Conservation (phyloP, 1,284 basidiomycete species). For the Pseudozyma flocculosa region DNA sequence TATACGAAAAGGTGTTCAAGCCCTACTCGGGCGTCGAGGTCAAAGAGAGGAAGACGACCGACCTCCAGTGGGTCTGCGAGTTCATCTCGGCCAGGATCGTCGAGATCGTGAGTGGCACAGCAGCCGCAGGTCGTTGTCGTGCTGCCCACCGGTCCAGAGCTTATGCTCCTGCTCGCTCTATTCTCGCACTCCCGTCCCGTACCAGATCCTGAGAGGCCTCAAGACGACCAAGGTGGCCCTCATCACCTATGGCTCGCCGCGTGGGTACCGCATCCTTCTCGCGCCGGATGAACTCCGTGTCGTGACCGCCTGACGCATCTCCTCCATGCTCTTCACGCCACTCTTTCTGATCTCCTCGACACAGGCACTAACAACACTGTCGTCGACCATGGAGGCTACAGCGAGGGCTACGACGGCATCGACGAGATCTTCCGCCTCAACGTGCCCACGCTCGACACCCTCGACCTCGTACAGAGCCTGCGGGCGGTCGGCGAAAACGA, state of each 20-base stretch:
- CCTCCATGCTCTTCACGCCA: no score
- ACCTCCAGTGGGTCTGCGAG: slow-evolving; percentile 78
- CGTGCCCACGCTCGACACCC: slow-evolving; percentile 72
- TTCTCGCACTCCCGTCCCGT: no score
- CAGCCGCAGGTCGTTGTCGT: background rate
- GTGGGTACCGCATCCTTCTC: slow-evolving; percentile 1
- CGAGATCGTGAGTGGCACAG: slow-evolving; percentile 70
- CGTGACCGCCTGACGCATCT: no score
- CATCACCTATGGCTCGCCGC: slow-evolving; percentile 69
- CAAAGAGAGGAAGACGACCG: slow-evolving; percentile 62
- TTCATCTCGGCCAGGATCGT: slow-evolving; percentile 84
- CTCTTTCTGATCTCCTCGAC: no score
- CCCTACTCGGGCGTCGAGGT: slow-evolving; percentile 52
- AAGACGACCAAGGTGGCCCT: slow-evolving; percentile 91
- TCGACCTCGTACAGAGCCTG: slow-evolving; percentile 70
- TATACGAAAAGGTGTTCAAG: slow-evolving; percentile 33
- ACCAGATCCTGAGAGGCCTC: slow-evolving; percentile 78
- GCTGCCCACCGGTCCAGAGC: no score
- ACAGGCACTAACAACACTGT: slow-evolving; percentile 64
- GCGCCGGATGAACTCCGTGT: no score
- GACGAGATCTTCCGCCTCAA: slow-evolving; percentile 75
- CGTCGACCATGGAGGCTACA: slow-evolving; percentile 63
- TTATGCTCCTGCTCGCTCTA: no score
- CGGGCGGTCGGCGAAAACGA: slow-evolving; percentile 25
- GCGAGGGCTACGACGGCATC: slow-evolving; percentile 74